Evolutionary conservation across 495 filamentous ascomycete genomes (phyloP), one percentile per base, ranked within the genome.

Genomic region (Lichenothelia convexa): DNA sequence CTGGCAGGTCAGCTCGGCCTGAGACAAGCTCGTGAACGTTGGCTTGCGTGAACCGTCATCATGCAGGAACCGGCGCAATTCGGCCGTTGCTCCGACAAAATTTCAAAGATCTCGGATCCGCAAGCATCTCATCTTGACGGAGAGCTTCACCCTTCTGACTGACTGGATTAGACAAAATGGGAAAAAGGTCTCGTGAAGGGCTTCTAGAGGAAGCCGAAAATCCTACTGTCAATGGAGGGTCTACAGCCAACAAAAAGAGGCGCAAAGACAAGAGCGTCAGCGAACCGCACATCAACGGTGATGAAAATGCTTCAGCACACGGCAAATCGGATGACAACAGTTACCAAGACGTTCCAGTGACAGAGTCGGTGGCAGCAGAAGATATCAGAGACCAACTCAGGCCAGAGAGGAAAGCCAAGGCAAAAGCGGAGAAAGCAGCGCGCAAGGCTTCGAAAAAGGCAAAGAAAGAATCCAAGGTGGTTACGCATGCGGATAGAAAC

Each of bases 401-500:
- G 3, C 27, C 17, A 16, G 35, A 17, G 12, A 37, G 32, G 18
- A 1, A 18, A 12, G 11, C 11, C 19, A 19, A 35, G 16, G 19
- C 20, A 35, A 24, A 48, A 38, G 36, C 48, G 16, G 39, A 44
- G 7, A 55, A 53, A 34, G 52, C 41, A 1, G 54, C 46, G 32
- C 41, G 50, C 9, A 58, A 56, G 27, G 52, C 54, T 3, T 37
- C 44, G 30, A 55, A 52, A 33, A 44, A 36, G 16, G 52, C 50
- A 27, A 46, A 38, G 30, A 44, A 39, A 24, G 45, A 46, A 30
- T 39, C 45, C 19, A 40, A 40, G 35, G 38, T 32, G 24, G 22
- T 34, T 20, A 40, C 37, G 24, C 19, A 18, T 20, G 34, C 17
- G 15, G 17, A 9, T 1, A 30, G 41, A 6, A 23, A 22, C 6